Evolutionary conservation across 805 yeast genomes (phyloP), one percentile per base, ranked within the genome.

Genomic region (Wilhelminamyces savonicus): DNA sequence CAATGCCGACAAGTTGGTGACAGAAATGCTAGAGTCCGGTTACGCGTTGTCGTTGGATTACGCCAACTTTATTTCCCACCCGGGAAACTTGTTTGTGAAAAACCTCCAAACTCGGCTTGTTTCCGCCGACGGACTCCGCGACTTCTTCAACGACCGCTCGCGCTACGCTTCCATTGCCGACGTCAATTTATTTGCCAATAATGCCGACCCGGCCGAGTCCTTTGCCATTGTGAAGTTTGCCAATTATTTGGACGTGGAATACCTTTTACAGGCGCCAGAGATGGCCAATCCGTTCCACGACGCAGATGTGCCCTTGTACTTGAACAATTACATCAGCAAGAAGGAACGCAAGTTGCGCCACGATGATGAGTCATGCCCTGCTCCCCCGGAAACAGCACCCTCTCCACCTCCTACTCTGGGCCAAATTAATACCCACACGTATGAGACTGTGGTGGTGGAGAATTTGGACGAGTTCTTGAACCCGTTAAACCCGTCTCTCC

Each of bases 251-350:
- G 67, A 59, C 40, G 61, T 49, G 7, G 63, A 55, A n/a, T 28
- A 44, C 12, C 28, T 56, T 15, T 38, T 48, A 20, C 36, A 41
- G 16, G 36, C 39, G 12, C 40, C 47, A 16, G 41, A 51, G 19
- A 27, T 30, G 7, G 22, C 35, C 13, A 52, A 54, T 32, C 46
- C 43, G 7, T 50, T 50, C 39, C 27, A 26, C 26, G 40, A 43
- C 28, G 35, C 52, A 23, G 48, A 42, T 16, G 24, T 59, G 32
- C 55, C 59, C 14, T 48, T 73, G 21, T 75, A 71, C 42, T 68
- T 80, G 28, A 77, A 79, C 43, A 76, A 67, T 45, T 85, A 81
- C 49, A 68, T 78, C 26, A 78, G 81, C 27, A 74, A 76, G 41
- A 68, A 70, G 35, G 85, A 79, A 45, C 58, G 87, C 27, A 69